phyloP scores from a whole-genome alignment of 2,329 filamentous ascomycete genomes.

The Venturia asperata region DNA sequence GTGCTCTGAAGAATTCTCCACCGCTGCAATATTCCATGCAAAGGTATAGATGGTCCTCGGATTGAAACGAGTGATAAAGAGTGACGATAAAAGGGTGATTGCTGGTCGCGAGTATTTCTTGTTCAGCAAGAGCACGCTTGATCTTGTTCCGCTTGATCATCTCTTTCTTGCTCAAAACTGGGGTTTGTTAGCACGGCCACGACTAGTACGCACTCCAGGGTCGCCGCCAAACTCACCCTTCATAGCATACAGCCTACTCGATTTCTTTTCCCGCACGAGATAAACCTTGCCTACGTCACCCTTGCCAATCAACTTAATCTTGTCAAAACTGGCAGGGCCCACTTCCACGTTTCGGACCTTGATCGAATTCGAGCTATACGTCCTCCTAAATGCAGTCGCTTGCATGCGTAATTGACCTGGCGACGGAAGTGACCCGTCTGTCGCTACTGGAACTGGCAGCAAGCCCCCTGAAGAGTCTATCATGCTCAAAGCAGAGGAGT shows the following conservation, averaged over 20 bases:
- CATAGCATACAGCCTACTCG: constrained; percentile 91
- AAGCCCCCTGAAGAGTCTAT: constrained; percentile 38
- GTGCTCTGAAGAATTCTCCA: constrained; percentile 93
- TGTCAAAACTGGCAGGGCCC: constrained; percentile 91
- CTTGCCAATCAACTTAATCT: constrained; percentile 99
- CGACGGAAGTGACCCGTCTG: constrained; percentile 54
- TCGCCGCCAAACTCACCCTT: constrained; percentile 59
- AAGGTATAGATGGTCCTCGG: constrained; percentile 95
- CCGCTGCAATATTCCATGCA: constrained; percentile 99
- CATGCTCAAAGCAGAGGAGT: constrained; percentile 47
- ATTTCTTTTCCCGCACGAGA: constrained; percentile 96
- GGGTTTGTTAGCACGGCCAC: constrained; percentile 26
- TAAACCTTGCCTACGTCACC: constrained; percentile 99
- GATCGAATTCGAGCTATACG: constrained; percentile 98
- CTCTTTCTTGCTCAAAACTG: constrained; percentile 98
- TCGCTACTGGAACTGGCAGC: constrained; percentile 31
- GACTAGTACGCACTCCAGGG: constrained; percentile 7
- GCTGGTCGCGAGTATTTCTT: constrained; percentile 95
- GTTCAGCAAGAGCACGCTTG: constrained; percentile 93
- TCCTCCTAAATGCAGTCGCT: constrained; percentile 74
- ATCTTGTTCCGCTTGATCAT: constrained; percentile 99
- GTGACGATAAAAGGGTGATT: constrained; percentile 99
- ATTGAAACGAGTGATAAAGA: constrained; percentile 97
- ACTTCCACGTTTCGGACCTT: constrained; percentile 97
- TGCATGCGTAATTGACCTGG: constrained; percentile 56